Evolutionary conservation across 2,329 filamentous ascomycete genomes (phyloP), one percentile per base, ranked within the genome.

Genomic region (Apiospora sp.): DNA sequence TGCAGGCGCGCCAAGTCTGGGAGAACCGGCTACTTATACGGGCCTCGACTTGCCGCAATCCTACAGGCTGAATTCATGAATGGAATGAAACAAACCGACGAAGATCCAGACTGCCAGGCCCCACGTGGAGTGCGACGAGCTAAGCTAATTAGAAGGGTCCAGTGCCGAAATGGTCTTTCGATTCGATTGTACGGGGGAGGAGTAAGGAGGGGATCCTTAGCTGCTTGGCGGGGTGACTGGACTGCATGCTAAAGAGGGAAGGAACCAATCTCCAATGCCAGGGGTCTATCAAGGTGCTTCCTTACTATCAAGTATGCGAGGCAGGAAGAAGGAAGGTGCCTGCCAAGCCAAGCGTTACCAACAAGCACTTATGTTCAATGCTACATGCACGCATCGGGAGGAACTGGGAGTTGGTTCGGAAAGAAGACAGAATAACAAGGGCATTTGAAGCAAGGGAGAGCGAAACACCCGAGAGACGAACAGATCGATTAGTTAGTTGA

Each of bases 261-360:
- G 51, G 51, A 22, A 64, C 30, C 51, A 54, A 58, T 34, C 27
- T 58, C 51, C 13, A 54, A 58, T 24, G 49, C 0, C 49, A 54
- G 24, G 49, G 51, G 54, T 61, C 54, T 61, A 61, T 61, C 54
- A 61, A 61, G 54, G 54, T 61, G 54, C 54, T 58, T 19, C 14
- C 54, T 61, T 16, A 7, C 27, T 48, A 51, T 49, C 22, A 27
- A 54, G 27, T 58, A 4, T 34, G 27, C 5, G 34, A 34, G 14
- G 27, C 2, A 22, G 49, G n/a, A 51, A 51, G 49, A 24, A 24
- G n/a, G n/a, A 27, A 51, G 12, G 49, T 51, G n/a, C 49, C n/a
- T 51, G n/a, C 49, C n/a, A 49, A n/a, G n/a, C 49, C n/a, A 49
- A 12, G 46, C 10, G 22, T 24, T 10, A 10, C 37, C 37, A 27